These are phyloP conservation scores for Acer saccharum DNA, from an alignment of 345 rosid genomes.

Conservation along the genomic window DNA sequence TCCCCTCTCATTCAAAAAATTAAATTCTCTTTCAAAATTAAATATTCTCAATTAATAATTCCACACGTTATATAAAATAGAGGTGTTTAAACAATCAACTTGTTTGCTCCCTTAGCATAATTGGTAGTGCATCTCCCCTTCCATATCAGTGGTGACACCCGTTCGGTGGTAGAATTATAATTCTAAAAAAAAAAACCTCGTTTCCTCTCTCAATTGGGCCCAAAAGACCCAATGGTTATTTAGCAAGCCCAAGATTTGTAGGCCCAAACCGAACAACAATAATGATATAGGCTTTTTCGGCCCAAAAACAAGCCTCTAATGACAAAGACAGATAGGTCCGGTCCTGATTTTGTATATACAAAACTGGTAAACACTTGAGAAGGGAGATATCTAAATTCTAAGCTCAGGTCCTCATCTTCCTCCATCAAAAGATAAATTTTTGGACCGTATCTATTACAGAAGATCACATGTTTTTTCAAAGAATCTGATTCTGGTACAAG, in stretches of 20 bases:
- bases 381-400: background rate
- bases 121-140: no score
- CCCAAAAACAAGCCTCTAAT: background rate
- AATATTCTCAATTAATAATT: no score
- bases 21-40: no score
- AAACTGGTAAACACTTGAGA: background rate
- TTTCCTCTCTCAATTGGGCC: background rate
- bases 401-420: background rate
- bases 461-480: background rate
- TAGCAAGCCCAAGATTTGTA: background rate
- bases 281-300: background rate
- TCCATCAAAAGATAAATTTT: slow-evolving; percentile 6
- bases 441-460: slow-evolving; percentile 1
- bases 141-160: no score
- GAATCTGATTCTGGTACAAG: background rate
- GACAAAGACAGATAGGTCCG: background rate
- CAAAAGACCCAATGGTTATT: background rate
- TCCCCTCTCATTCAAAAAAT: no score
- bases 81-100: no score
- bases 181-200: no score
- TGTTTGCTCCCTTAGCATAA: no score
- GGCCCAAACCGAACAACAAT: background rate
- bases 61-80: no score
- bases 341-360: background rate
- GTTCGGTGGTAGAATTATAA: no score